Evolutionary conservation across 176 grass and related monocot species (phyloP).

Genomic region (Microstegium vimineum): DNA sequence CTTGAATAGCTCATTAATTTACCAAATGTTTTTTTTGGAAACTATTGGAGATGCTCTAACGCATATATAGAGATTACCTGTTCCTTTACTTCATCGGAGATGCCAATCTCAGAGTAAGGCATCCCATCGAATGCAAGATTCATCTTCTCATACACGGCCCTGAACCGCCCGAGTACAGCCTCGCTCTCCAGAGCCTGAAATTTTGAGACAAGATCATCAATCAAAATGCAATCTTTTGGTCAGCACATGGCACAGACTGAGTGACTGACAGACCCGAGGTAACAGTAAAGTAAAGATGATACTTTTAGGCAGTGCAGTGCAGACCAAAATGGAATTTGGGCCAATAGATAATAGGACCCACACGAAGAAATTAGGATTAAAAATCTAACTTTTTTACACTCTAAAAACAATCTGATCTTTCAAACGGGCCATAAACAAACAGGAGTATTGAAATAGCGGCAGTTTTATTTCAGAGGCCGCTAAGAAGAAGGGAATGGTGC

Average conservation of each 20-base stretch:
- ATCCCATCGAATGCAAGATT: slow-evolving; percentile 58
- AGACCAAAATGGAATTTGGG: not conserved
- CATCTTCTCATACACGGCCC: slow-evolving; percentile 48
- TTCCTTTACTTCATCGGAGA: slow-evolving; percentile 69
- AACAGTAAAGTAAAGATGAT: not conserved
- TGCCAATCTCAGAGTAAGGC: slow-evolving; percentile 48
- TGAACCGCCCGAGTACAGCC: slow-evolving; percentile 36
- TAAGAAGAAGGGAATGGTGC: not conserved
- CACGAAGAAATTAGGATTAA: not conserved
- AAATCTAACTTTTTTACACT: not conserved
- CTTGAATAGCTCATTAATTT: too few species aligned
- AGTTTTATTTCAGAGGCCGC: not conserved
- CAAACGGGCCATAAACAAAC: not conserved
- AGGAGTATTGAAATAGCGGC: not conserved
- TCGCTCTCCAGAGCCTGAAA: slow-evolving; percentile 59
- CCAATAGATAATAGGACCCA: not conserved
- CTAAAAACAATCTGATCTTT: not conserved
- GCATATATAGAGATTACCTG: slow-evolving; percentile 31
- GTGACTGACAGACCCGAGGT: not conserved
- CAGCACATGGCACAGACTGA: not conserved
- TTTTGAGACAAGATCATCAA: not conserved
- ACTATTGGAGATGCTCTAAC: too few species aligned
- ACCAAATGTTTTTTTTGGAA: too few species aligned
- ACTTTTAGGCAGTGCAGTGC: not conserved
- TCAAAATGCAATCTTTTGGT: not conserved